phyloP scores from a whole-genome alignment of 2,329 filamentous ascomycete genomes.

The Cordyceps farinosa region DNA sequence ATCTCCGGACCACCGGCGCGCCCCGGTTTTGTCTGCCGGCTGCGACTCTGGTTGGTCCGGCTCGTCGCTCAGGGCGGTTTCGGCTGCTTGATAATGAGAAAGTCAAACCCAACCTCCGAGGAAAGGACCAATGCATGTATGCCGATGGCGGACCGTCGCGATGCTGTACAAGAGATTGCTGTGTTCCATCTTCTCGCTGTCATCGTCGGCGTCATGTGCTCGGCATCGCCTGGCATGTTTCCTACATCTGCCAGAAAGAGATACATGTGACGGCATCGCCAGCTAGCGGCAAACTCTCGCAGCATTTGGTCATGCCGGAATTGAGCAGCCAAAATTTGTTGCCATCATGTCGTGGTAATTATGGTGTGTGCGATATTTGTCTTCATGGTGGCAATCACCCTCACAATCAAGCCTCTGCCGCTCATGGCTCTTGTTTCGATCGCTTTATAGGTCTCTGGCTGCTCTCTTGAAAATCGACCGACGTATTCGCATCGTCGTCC shows the following conservation, averaged over 20 bases:
- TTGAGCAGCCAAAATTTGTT: background rate
- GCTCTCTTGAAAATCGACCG: background rate
- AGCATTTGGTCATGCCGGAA: background rate
- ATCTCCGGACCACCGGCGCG: constrained; percentile 7
- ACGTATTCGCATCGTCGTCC: constrained; percentile 36
- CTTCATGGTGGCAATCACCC: background rate
- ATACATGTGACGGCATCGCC: background rate
- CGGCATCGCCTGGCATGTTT: background rate
- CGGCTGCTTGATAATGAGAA: constrained; percentile 2
- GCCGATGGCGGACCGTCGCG: background rate
- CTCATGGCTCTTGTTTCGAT: constrained; percentile 10
- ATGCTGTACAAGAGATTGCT: background rate
- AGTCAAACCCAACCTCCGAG: background rate
- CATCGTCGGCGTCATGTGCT: background rate
- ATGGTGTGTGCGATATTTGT: background rate
- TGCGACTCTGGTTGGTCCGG: constrained; percentile 13
- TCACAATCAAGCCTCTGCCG: background rate
- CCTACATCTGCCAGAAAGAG: background rate
- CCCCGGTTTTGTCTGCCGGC: constrained; percentile 11
- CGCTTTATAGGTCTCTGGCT: constrained; percentile 1
- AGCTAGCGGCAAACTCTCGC: background rate
- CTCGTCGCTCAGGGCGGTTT: constrained; percentile 5
- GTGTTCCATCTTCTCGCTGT: background rate
- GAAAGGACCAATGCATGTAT: background rate
- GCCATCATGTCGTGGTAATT: background rate